Base-by-base conservation (phyloP, 106 monocot species). In the Allium cepa region DNA sequence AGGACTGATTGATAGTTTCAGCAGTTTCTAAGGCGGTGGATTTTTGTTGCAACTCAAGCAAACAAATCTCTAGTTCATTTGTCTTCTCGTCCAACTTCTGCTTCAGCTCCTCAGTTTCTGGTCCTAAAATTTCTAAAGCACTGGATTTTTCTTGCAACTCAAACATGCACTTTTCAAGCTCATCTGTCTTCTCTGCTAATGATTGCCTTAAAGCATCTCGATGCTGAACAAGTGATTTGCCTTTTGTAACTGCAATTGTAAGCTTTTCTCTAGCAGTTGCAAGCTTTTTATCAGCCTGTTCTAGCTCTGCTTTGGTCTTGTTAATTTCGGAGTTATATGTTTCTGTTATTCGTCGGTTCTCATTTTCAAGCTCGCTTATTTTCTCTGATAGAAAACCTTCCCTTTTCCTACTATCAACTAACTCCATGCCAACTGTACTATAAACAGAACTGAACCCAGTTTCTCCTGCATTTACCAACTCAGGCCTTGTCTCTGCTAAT, bases 161-260 rank as follows among this genome's bases (percentile, higher is more conserved):
- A 22, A 62, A 62, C 67, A 71, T 60, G 69, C 81, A 86, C 17
- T 72, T 81, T 64, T 97, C 89, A 66, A 92, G 78, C 77, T 86
- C 89, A 64, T 15, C 58, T 8, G 79, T 77, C 64, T 84, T 92
- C 53, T 92, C 89, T 64, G 78, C 79, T 69, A 97, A 81, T 58
- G 80, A 74, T n/a, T 89, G 86, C 72, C 90, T 97, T 69, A 97
- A 71, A 36, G 85, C 80, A 62, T 97, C 97, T 56, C 97, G 88
- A 7, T 92, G 82, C 64, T 97, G 97, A 57, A 97, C 92, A 67
- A 97, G 71, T 55, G 89, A 87, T 66, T 97, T 97, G 0, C 97
- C 97, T 65, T 97, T 97, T 28, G 92, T 69, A 69, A 92, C 97
- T 56, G 97, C 97, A 63, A 97, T 82, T 53, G 87, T 79, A 58